phyloP scores from a whole-genome alignment of 2,329 filamentous ascomycete genomes.

The Hypomyces perniciosus region DNA sequence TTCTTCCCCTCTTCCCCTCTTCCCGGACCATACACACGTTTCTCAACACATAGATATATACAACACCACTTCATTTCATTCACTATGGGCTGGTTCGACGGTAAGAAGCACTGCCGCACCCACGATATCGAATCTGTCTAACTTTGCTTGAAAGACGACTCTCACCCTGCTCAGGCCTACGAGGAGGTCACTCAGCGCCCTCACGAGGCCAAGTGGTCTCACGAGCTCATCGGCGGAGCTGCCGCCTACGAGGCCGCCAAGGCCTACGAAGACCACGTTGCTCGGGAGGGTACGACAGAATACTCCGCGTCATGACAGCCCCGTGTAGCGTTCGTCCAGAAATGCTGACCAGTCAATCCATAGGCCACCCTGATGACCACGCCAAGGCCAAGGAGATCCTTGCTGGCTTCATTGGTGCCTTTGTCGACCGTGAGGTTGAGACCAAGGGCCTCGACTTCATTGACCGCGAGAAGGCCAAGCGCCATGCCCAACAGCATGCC shows the following conservation, averaged over 20 bases:
- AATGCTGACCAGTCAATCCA: background rate
- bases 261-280: constrained; percentile 25
- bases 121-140: background rate
- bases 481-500: constrained; percentile 21
- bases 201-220: constrained; percentile 27
- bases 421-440: constrained; percentile 28
- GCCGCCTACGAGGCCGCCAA: constrained; percentile 28
- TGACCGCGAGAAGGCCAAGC: constrained; percentile 25
- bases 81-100: constrained; percentile 20
- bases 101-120: constrained; percentile 8
- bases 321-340: background rate
- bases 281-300: constrained; percentile 17
- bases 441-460: constrained; percentile 24
- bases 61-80: constrained; percentile 5
- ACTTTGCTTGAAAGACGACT: constrained; percentile 16
- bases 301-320: too few species aligned
- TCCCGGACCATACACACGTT: constrained; percentile 1
- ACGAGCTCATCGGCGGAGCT: constrained; percentile 26
- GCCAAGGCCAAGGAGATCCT: constrained; percentile 26
- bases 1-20: constrained; percentile 1
- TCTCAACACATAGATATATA: background rate
- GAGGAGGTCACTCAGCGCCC: constrained; percentile 19
- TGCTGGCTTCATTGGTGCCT: constrained; percentile 23
- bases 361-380: constrained; percentile 23
- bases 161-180: constrained; percentile 19